Conservation (phyloP, 495 filamentous ascomycete genomes). For the Cladorrhinum samala region DNA sequence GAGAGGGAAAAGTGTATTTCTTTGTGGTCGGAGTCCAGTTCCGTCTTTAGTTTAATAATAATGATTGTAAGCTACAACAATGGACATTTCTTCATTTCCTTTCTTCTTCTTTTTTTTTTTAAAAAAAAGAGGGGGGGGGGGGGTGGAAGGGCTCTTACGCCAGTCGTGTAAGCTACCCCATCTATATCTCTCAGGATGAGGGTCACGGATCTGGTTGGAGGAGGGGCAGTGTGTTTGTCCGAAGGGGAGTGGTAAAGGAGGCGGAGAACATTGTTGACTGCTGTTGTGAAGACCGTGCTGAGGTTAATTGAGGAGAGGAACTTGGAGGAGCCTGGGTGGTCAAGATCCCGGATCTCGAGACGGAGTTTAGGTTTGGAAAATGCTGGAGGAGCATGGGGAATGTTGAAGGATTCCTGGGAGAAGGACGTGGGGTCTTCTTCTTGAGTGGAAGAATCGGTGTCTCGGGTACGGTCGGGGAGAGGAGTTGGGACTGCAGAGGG, state of each 20-base stretch:
- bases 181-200: conserved; percentile 71
- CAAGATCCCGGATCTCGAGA: conserved; percentile 64
- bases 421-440: neutral
- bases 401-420: neutral
- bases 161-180: conserved; percentile 86
- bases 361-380: conserved; percentile 58
- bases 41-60: no score
- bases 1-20: conserved; percentile 83
- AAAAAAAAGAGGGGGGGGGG: no score
- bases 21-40: conserved; percentile 85
- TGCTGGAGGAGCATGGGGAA: neutral
- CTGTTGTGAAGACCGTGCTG: conserved; percentile 49
- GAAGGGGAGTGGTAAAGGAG: conserved; percentile 51
- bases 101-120: no score
- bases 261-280: conserved; percentile 59
- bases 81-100: no score
- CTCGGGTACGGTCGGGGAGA: neutral
- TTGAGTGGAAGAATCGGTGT: neutral
- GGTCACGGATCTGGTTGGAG: conserved; percentile 69
- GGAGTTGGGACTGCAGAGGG: neutral
- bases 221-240: conserved; percentile 33
- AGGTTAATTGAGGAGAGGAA: conserved; percentile 61
- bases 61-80: no score
- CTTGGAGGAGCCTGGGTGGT: conserved; percentile 51
- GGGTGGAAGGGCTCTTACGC: no score